Evolutionary conservation across 495 filamentous ascomycete genomes (phyloP).

Genomic region (Haplographium delicatum): DNA sequence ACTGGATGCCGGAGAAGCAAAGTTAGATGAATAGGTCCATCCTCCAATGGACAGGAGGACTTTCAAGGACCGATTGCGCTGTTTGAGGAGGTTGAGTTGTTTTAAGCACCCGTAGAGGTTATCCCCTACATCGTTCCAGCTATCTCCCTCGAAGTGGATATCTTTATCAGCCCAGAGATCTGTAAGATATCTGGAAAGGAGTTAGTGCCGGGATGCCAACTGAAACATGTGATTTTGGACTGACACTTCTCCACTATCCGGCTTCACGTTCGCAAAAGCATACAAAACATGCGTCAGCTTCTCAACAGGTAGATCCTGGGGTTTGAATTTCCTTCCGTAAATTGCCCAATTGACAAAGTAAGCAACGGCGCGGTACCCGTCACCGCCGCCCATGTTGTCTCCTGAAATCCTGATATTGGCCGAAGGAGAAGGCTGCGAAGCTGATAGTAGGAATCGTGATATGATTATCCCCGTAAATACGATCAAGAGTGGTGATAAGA

Average conservation of each 20-base stretch:
- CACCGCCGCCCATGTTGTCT: conserved; percentile 39
- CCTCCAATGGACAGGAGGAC: conserved; percentile 90
- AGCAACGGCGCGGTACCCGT: conserved; percentile 62
- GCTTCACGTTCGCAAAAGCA: conserved; percentile 61
- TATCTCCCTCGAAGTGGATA: conserved; percentile 85
- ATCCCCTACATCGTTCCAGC: conserved; percentile 60
- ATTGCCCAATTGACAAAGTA: conserved; percentile 92
- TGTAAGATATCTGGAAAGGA: conserved; percentile 54
- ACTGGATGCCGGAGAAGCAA: conserved; percentile 66
- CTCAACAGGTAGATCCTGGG: conserved; percentile 79
- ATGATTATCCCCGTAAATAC: conserved; percentile 10
- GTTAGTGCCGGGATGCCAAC: neutral
- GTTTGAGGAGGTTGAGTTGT: conserved; percentile 89
- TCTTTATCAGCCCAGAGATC: conserved; percentile 83
- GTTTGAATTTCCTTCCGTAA: conserved; percentile 81
- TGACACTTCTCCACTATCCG: conserved; percentile 60
- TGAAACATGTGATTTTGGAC: conserved; percentile 8
- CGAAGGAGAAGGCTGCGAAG: neutral
- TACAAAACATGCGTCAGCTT: conserved; percentile 90
- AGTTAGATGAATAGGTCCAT: conserved; percentile 92
- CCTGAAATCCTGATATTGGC: neutral
- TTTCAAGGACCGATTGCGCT: conserved; percentile 81
- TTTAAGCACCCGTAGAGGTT: conserved; percentile 92
- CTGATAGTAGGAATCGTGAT: conserved; percentile 6
- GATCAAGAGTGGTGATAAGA: neutral